Percentiles rank a stretch among this genome's conserved stretches.
These are phyloP conservation scores for Marchantia polymorpha DNA, from an alignment of 225 moss, liverwort and hornwort species.

Conservation along the genomic window DNA sequence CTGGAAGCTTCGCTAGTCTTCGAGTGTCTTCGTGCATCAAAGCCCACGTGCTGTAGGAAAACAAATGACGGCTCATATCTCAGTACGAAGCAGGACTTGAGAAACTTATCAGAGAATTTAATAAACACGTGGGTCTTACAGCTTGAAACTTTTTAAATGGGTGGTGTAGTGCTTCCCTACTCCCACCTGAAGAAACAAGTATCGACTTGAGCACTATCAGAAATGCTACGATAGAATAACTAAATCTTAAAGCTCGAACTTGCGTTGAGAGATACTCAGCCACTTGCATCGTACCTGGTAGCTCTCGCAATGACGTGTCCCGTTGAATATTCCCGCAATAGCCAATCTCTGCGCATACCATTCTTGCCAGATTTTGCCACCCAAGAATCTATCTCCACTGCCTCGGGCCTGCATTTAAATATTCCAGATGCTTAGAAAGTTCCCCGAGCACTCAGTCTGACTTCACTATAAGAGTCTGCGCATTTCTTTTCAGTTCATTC, in stretches of 20 bases:
- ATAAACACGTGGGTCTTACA: background rate
- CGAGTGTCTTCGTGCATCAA: conserved; percentile 30
- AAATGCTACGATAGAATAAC: no score
- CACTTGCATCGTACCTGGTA: conserved; percentile 43
- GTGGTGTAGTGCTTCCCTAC: no score
- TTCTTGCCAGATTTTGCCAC: conserved; percentile 62
- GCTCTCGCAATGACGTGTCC: conserved; percentile 55
- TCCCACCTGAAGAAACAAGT: no score
- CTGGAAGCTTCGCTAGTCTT: conserved; percentile 17
- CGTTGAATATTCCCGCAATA: conserved; percentile 52
- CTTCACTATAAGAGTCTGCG: background rate
- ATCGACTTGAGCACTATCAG: no score
- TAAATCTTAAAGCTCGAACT: no score
- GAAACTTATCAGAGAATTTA: no score
- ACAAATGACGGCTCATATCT: background rate
- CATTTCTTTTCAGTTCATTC: background rate
- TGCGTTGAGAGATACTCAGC: no score
- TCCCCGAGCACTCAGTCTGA: background rate
- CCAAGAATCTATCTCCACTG: conserved; percentile 74
- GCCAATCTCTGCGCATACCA: conserved; percentile 65
- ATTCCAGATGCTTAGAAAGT: no score
- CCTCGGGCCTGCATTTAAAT: conserved; percentile 49
- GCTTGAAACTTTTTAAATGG: no score
- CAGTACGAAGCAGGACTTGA: no score
- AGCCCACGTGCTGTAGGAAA: conserved; percentile 26